Evolutionary conservation across 2,329 filamentous ascomycete genomes (phyloP), one percentile per base, ranked within the genome.

Genomic region (Raffaelea arxii): DNA sequence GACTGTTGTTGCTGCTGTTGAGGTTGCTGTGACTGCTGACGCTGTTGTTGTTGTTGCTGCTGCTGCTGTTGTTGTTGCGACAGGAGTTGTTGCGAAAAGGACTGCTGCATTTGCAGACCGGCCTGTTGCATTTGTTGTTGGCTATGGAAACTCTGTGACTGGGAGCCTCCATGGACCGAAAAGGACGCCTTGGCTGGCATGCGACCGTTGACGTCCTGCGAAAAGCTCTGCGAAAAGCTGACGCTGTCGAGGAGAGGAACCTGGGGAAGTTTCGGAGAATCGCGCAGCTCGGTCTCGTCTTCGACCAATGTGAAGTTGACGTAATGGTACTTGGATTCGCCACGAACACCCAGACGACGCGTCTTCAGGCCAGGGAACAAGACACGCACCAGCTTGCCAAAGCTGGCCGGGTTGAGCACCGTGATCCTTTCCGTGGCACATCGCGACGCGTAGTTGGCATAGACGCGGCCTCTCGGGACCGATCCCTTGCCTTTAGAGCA

Each of bases 301-400:
- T 82, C 78, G 37, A 69, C 65, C 43, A 83, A 64, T 12, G 69
- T 69, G 56, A 84, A 84, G 58, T 82, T 81, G 41, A 83, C 79
- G 58, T 98, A 98, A 65, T 98, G 92, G 63, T 98, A 98, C 62
- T 98, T 98, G 14, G 92, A 98, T 67, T 97, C 91, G 53, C 92
- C 92, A 45, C 92, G 81, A 41, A 97, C 90, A 52, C 92, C 92
- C 12, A 98, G 73, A 53, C 92, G 79, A 49, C 92, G 78, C 25
- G 92, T 98, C 65, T 94, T 91, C 21, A 98, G 82, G 37, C 90
- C 91, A 0, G 92, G 91, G 57, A 97, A 98, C 44, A 98, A 84
- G 35, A 98, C 91, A 25, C 92, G 82, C 27, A 98, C 92, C 38
- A 98, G 78, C 65, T 98, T 98, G 47, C 92, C 92, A 65, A 98